These are phyloP conservation scores for Nakazawaea ishiwadae DNA, from an alignment of 805 yeast genomes.

Conservation along the genomic window DNA sequence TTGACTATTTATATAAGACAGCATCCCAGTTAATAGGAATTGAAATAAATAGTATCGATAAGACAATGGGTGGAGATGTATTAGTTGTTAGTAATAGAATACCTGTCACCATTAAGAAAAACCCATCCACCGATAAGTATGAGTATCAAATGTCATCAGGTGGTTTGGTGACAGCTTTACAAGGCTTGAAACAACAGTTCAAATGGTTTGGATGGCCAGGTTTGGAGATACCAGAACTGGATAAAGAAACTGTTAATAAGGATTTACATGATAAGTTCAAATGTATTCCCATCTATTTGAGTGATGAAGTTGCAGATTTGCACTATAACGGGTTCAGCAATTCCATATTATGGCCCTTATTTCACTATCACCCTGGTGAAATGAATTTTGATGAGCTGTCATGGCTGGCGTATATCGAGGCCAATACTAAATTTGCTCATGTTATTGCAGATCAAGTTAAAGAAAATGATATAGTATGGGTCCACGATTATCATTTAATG, in stretches of 20 bases:
- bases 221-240: constrained; percentile 75
- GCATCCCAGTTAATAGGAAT: no score
- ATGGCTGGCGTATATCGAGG: constrained; percentile 97
- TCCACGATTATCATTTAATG: constrained; percentile 97
- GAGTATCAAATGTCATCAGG: constrained; percentile 93
- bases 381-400: constrained; percentile 97
- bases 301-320: constrained; percentile 88
- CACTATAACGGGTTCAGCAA: constrained; percentile 96
- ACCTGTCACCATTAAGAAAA: constrained; percentile 85
- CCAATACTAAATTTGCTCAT: constrained; percentile 77
- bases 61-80: constrained; percentile 50
- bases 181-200: constrained; percentile 84
- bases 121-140: constrained; percentile 52
- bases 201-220: constrained; percentile 99
- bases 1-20: no score
- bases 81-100: constrained; percentile 91
- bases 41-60: not conserved
- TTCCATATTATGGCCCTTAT: constrained; percentile 94
- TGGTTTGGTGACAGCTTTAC: constrained; percentile 93
- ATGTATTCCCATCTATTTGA: constrained; percentile 84
- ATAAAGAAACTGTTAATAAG: constrained; percentile 59
- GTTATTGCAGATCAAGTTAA: constrained; percentile 64
- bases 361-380: constrained; percentile 99
- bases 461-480: constrained; percentile 92
- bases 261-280: constrained; percentile 76